A percentile compares a stretch with the other conserved stretches of the same genome.
Conservation (phyloP, 768 basidiomycete species). For the Guyanaporus albipodus region DNA sequence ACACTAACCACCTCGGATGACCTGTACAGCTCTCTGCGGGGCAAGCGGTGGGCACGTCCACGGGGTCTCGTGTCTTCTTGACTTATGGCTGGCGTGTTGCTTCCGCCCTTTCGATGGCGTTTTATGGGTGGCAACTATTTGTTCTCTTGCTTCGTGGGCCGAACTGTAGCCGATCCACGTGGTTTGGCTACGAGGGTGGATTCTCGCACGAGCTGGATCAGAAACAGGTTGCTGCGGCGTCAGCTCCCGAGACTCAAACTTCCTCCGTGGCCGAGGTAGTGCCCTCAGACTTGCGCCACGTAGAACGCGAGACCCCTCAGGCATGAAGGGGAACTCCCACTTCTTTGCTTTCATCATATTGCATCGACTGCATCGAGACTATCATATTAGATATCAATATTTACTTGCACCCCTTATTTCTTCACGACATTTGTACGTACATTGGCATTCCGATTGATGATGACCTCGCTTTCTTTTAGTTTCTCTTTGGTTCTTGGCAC, state of each 20-base stretch:
- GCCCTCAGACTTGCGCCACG: not conserved
- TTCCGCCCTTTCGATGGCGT: slow-evolving; percentile 31
- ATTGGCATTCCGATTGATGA: too few species aligned
- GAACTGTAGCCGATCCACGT: slow-evolving; percentile 32
- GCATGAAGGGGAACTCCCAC: not conserved
- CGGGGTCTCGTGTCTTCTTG: slow-evolving; percentile 38
- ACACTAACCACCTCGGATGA: not conserved
- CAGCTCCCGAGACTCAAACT: not conserved
- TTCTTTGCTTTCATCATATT: not conserved
- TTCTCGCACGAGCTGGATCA: slow-evolving; percentile 15
- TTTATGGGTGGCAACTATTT: slow-evolving; percentile 32
- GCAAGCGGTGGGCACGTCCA: slow-evolving; percentile 42
- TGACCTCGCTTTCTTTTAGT: too few species aligned
- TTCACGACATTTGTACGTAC: too few species aligned
- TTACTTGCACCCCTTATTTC: too few species aligned
- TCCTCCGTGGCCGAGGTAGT: slow-evolving; percentile 1
- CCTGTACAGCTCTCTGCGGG: slow-evolving; percentile 28
- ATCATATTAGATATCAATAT: too few species aligned
- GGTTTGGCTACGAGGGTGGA: slow-evolving; percentile 65
- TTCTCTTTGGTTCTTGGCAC: too few species aligned
- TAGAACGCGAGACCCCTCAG: not conserved
- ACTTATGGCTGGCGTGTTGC: slow-evolving; percentile 37
- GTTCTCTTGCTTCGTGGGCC: slow-evolving; percentile 39
- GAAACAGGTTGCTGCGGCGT: not conserved
- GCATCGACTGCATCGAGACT: too few species aligned